Evolutionary conservation across 768 basidiomycete genomes (phyloP), one percentile per base, ranked within the genome.

Genomic region (Cantharellus anzutake): DNA sequence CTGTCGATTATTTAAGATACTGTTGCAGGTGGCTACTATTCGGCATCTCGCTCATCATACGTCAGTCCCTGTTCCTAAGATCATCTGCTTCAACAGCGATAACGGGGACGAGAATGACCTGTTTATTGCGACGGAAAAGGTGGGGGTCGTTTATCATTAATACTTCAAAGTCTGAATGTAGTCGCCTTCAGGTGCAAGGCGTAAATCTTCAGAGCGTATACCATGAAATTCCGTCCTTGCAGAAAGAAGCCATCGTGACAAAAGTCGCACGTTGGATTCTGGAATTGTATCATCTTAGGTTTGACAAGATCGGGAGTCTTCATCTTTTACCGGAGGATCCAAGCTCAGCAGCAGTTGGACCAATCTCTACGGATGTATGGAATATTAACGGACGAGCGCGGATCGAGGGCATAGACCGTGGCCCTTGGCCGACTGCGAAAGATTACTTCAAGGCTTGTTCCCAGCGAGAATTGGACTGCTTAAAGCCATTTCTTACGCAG

Each of bases 391-490:
- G 44, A 29, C 11, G 44, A 29, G 44, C 44, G 11, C 11, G 29
- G 44, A 11, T 48, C 29, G 20, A 57, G 59, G 59, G 41, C 38
- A 60, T 72, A 51, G 68, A 71, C 56, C 68, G 71, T 4, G 70
- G 71, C 1, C 71, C 71, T 0, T 72, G 69, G 44, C 53, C 53
- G 2, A 66, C 64, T 14, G 66, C 67, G 0, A 62, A 64, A 20
- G 70, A 65, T n/a, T 72, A 72, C 61, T 69, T 69, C 59, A 57
- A 63, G 4, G 71, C 71, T 4, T 71, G 71, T 55, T 68, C 71
- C 1, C 71, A 72, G 59, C 65, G 71, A 14, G 71, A 72, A 59
- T 63, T 70, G 37, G 71, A 70, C 14, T 67, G 64, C 41, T 61
- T 67, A 7, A 66, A 68, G n/a, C 66, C 64, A 35, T 66, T 70